Conservation (phyloP, 73 alveolate species). For the Urostyla sp. region DNA sequence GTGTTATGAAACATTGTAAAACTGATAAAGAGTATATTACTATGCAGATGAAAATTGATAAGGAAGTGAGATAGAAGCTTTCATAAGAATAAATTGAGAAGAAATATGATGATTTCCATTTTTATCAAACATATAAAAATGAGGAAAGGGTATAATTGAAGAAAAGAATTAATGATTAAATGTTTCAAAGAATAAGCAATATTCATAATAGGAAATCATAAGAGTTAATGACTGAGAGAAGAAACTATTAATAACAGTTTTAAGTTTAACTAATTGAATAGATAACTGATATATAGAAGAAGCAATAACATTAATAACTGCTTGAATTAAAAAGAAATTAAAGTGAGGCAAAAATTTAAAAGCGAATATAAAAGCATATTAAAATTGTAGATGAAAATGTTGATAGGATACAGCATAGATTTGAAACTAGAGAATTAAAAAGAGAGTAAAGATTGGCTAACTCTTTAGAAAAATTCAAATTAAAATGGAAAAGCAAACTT, state of each 20-base stretch:
- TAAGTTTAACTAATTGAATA: not conserved
- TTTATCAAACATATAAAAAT: constrained; percentile 23
- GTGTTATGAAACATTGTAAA: constrained; percentile 15
- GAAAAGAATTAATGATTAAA: constrained; percentile 8
- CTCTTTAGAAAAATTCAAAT: too few relatives aligned
- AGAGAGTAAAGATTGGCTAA: too few relatives aligned
- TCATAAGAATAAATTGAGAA: constrained; percentile 5
- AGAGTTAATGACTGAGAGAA: not conserved
- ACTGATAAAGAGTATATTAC: not conserved
- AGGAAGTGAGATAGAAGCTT: not conserved
- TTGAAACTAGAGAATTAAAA: too few relatives aligned
- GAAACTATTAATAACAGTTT: not conserved
- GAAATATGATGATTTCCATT: constrained; percentile 10
- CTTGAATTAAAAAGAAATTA: not conserved
- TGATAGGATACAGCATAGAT: too few relatives aligned
- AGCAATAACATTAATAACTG: not conserved
- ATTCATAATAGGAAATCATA: not conserved
- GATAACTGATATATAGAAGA: not conserved
- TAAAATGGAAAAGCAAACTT: too few relatives aligned
- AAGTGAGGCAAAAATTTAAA: constrained; percentile 1
- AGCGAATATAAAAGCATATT: not conserved
- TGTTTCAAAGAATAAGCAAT: not conserved
- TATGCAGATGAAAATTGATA: not conserved
- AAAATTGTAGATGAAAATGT: too few relatives aligned
- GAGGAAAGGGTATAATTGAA: constrained; percentile 26